Percentiles rank a stretch among this genome's conserved stretches.
phyloP scores from a whole-genome alignment of 2,329 filamentous ascomycete genomes.

The Colletotrichum brevisporum region DNA sequence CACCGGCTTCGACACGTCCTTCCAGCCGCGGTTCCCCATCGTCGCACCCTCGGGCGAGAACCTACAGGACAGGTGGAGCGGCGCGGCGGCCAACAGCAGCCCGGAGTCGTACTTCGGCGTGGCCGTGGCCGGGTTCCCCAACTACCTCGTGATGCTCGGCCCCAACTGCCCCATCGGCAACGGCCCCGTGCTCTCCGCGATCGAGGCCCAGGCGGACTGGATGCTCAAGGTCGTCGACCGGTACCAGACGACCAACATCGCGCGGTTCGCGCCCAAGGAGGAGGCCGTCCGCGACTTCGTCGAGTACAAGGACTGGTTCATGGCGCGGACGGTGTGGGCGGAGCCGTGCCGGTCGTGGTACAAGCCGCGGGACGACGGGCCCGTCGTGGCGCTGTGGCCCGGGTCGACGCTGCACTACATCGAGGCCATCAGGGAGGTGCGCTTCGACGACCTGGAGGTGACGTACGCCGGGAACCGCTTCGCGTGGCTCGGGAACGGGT shows the following conservation, averaged over 20 bases:
- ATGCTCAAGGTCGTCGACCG: conserved; percentile 64
- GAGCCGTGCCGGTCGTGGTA: conserved; percentile 53
- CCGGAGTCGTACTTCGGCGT: conserved; percentile 51
- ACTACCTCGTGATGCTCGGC: conserved; percentile 53
- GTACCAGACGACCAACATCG: conserved; percentile 63
- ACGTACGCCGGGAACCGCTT: conserved; percentile 55
- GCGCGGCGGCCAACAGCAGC: conserved; percentile 22
- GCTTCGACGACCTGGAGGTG: conserved; percentile 63
- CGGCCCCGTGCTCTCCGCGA: conserved; percentile 56
- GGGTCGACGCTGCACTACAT: conserved; percentile 63
- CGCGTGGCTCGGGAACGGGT: conserved; percentile 58
- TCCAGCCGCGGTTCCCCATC: conserved; percentile 57
- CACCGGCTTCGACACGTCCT: conserved; percentile 46
- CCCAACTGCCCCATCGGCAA: conserved; percentile 57
- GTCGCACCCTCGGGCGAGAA: conserved; percentile 55
- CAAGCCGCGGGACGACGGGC: conserved; percentile 39
- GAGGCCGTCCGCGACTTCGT: conserved; percentile 66
- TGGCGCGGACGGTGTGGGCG: conserved; percentile 61
- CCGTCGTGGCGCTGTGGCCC: conserved; percentile 41
- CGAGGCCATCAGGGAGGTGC: conserved; percentile 59
- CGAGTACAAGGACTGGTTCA: conserved; percentile 59
- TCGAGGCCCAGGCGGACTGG: conserved; percentile 64
- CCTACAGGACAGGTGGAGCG: conserved; percentile 48
- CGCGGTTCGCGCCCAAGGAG: conserved; percentile 58
- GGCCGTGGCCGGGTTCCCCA: conserved; percentile 46